Evolutionary conservation across 2,329 filamentous ascomycete genomes (phyloP).

Genomic region (Esteya vermicola): DNA sequence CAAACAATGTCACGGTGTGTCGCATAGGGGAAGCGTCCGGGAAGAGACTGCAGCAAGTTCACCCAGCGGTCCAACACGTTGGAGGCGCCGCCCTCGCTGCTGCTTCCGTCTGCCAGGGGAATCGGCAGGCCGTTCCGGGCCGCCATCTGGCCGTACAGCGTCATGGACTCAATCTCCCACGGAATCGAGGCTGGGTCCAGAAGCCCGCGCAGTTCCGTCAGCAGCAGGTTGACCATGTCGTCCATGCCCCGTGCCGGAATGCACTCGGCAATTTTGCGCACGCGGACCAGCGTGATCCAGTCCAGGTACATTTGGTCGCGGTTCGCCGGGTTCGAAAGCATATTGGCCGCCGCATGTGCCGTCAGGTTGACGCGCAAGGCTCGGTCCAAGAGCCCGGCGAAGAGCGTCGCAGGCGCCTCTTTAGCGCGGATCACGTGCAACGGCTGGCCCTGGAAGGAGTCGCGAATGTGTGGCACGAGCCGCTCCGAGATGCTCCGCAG

Average conservation of each 20-base stretch:
- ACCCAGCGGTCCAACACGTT: conserved; percentile 71
- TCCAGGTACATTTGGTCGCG: conserved; percentile 93
- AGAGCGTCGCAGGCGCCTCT: conserved; percentile 75
- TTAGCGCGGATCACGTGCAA: conserved; percentile 77
- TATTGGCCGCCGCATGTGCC: conserved; percentile 85
- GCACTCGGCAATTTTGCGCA: conserved; percentile 48
- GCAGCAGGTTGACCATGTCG: conserved; percentile 46
- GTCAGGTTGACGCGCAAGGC: conserved; percentile 85
- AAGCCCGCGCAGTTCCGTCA: conserved; percentile 55
- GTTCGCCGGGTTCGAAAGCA: conserved; percentile 78
- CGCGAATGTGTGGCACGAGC: conserved; percentile 67
- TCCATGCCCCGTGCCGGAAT: conserved; percentile 51
- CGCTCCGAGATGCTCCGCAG: conserved; percentile 74
- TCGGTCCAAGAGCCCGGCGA: conserved; percentile 73
- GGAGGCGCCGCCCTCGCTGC: conserved; percentile 29
- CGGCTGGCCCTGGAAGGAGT: conserved; percentile 75
- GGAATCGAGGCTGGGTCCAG: conserved; percentile 53
- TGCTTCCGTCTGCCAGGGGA: conserved; percentile 22
- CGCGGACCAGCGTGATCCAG: conserved; percentile 56
- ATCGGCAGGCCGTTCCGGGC: conserved; percentile 30
- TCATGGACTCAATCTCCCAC: conserved; percentile 49
- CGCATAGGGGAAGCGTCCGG: conserved; percentile 59
- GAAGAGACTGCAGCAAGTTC: conserved; percentile 53
- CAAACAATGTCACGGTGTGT: conserved; percentile 59
- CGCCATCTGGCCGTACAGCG: conserved; percentile 43